Evolutionary conservation across 2,329 filamentous ascomycete species (phyloP).

Genomic region (Colletotrichum sp.): DNA sequence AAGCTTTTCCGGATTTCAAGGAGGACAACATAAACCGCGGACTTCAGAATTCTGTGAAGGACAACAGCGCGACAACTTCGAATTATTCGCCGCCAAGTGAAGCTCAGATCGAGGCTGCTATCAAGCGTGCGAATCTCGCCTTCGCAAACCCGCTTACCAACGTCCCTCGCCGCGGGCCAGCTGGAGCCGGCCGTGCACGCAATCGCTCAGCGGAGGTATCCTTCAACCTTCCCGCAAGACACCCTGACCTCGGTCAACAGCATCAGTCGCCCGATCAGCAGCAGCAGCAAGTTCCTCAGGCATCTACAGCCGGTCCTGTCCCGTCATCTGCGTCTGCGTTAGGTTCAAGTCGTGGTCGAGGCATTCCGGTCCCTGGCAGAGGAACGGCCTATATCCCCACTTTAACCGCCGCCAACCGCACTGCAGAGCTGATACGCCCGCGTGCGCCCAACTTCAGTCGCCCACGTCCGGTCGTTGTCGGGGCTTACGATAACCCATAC

Average conservation of each 20-base stretch:
- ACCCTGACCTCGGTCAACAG: neutral
- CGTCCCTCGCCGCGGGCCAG: slow-evolving; percentile 9
- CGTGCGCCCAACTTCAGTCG: neutral
- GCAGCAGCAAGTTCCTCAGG: neutral
- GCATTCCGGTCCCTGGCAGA: slow-evolving; percentile 9
- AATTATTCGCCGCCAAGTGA: neutral
- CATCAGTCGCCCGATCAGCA: neutral
- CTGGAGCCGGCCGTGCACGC: slow-evolving; percentile 3
- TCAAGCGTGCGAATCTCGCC: slow-evolving; percentile 4
- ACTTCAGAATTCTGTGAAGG: neutral
- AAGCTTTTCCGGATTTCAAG: slow-evolving; percentile 12
- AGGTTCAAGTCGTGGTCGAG: neutral
- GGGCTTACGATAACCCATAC: slow-evolving; percentile 18
- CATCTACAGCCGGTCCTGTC: neutral
- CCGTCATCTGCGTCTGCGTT: neutral
- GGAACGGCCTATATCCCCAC: slow-evolving; percentile 13
- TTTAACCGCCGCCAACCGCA: slow-evolving; percentile 4
- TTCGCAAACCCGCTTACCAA: slow-evolving; percentile 11
- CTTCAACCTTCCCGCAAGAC: neutral
- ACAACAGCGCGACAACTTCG: neutral
- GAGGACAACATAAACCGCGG: neutral
- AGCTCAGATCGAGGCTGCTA: slow-evolving; percentile 11
- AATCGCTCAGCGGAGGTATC: slow-evolving; percentile 11
- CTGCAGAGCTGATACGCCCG: neutral
- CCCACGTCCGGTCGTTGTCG: slow-evolving; percentile 8